phyloP scores from a whole-genome alignment of 2,329 filamentous ascomycete species.

The Cordyceps farinosa region DNA sequence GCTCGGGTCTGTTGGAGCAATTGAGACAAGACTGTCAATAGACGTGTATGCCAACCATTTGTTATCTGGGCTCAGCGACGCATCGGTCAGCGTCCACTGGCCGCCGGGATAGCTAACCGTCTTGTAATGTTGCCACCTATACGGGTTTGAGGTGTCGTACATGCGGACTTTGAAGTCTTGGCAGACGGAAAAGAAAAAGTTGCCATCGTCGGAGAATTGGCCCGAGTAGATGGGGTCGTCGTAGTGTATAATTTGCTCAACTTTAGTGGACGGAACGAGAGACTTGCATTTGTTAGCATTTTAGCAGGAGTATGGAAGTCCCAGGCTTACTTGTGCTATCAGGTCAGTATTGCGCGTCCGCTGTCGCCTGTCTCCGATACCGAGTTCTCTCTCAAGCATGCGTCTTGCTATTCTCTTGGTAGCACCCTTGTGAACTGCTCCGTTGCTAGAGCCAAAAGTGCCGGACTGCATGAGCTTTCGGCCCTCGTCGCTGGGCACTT shows the following conservation, averaged over 20 bases:
- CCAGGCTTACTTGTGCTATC: conserved; percentile 60
- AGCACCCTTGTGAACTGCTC: conserved; percentile 48
- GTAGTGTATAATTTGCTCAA: conserved; percentile 86
- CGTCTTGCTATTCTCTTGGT: conserved; percentile 59
- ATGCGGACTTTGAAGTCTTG: conserved; percentile 94
- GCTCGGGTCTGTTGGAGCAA: conserved; percentile 81
- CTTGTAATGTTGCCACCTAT: conserved; percentile 95
- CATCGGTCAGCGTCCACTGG: conserved; percentile 95
- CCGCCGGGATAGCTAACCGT: conserved; percentile 81
- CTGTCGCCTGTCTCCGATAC: conserved; percentile 58
- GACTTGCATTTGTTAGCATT: conserved; percentile 42
- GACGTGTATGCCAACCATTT: conserved; percentile 88
- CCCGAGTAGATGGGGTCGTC: conserved; percentile 86
- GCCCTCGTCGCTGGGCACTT: conserved; percentile 76
- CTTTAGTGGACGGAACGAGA: conserved; percentile 71
- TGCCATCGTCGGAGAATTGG: conserved; percentile 94
- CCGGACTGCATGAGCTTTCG: conserved; percentile 77
- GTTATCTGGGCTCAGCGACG: conserved; percentile 86
- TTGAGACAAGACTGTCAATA: conserved; percentile 76
- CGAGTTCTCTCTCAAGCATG: conserved; percentile 79
- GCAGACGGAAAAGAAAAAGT: conserved; percentile 91
- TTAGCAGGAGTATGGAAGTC: background rate
- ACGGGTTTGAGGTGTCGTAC: conserved; percentile 96
- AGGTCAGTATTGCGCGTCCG: conserved; percentile 59
- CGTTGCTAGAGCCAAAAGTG: conserved; percentile 68